Conservation (phyloP, 257 asterid genomes). For the Jacaranda copaia region DNA sequence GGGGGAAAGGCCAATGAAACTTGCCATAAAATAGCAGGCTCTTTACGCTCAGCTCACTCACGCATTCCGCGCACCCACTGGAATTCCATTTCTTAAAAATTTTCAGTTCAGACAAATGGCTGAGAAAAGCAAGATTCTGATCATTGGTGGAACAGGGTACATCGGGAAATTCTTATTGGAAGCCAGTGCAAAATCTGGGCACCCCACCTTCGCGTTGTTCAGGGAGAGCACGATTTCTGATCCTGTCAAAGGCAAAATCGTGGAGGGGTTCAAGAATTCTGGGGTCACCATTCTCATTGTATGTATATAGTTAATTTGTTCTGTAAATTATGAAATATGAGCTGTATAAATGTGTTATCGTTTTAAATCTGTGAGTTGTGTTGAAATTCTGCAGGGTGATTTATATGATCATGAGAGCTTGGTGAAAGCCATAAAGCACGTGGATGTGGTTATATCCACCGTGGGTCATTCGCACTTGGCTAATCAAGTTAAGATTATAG, state of each 20-base stretch:
- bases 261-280: slow-evolving; percentile 63
- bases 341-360: too few relatives aligned
- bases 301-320: slow-evolving; percentile 8
- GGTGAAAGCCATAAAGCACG: slow-evolving; percentile 65
- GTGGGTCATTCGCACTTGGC: slow-evolving; percentile 46
- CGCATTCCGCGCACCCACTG: too few relatives aligned
- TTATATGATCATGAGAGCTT: slow-evolving; percentile 61
- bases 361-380: neutral
- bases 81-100: neutral
- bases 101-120: slow-evolving; percentile 50
- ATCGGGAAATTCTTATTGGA: slow-evolving; percentile 77
- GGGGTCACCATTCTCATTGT: slow-evolving; percentile 71
- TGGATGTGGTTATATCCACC: slow-evolving; percentile 67
- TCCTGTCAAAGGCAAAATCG: slow-evolving; percentile 67
- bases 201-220: slow-evolving; percentile 74
- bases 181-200: slow-evolving; percentile 73
- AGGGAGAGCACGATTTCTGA: slow-evolving; percentile 63
- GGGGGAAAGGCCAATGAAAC: too few relatives aligned
- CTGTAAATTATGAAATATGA: neutral
- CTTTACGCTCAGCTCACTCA: too few relatives aligned
- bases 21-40: too few relatives aligned
- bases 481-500: slow-evolving; percentile 58
- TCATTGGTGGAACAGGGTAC: slow-evolving; percentile 91
- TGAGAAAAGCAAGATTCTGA: slow-evolving; percentile 76
- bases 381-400: slow-evolving; percentile 51